phyloP scores from a whole-genome alignment of 176 grass and related monocot species.

The Microstegium vimineum region DNA sequence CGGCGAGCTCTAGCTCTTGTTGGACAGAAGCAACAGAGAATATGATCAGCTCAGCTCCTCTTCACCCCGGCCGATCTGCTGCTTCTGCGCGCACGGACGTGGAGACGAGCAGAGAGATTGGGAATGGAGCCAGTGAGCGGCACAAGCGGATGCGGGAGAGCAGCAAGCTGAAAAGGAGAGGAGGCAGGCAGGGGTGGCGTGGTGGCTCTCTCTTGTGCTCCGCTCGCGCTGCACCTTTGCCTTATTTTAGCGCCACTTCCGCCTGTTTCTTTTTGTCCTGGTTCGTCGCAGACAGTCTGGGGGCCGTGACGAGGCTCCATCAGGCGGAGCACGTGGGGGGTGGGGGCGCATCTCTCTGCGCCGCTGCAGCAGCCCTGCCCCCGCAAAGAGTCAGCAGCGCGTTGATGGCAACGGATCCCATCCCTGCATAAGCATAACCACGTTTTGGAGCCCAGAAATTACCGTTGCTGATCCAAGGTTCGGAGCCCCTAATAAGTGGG shows the following conservation, averaged over 20 bases:
- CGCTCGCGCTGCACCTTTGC: neutral
- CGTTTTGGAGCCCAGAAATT: conserved; percentile 1
- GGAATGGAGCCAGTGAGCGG: neutral
- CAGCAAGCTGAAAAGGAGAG: neutral
- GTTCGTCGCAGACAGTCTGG: conserved; percentile 21
- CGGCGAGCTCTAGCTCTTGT: neutral
- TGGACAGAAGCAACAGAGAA: neutral
- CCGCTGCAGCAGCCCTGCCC: too few species aligned
- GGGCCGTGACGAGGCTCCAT: neutral
- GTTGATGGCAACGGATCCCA: conserved; percentile 20
- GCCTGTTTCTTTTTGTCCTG: conserved; percentile 47
- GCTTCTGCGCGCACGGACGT: neutral
- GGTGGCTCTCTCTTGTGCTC: conserved; percentile 18
- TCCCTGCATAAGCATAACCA: neutral
- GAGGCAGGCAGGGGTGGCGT: neutral
- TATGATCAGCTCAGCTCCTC: neutral
- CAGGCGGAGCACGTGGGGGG: conserved; percentile 41
- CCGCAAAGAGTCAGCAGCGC: too few species aligned
- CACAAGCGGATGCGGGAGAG: conserved; percentile 16
- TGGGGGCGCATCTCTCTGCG: neutral
- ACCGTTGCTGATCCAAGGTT: conserved; percentile 1
- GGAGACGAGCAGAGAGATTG: neutral
- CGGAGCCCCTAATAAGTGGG: neutral
- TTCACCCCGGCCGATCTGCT: neutral
- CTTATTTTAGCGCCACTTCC: conserved; percentile 39